Evolutionary conservation across 75 land plant genomes (phyloP), one percentile per base, ranked within the genome.

Genomic region (Picea glauca): DNA sequence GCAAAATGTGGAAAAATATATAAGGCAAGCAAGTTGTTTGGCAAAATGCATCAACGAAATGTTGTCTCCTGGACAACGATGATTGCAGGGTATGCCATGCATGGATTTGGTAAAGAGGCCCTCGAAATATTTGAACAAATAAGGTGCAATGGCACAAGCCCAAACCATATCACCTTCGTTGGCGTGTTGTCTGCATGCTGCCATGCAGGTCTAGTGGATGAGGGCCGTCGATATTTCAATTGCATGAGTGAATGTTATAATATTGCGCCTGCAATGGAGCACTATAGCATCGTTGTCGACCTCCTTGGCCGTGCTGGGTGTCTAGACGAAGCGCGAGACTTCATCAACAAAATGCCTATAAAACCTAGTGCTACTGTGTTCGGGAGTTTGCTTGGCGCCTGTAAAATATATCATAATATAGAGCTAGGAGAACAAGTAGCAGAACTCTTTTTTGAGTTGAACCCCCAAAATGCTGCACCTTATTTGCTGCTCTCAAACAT

Each of bases 271-370:
- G 60, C 64, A 3, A 32, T 84, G 72, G 88, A 92, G 66, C 94
- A 92, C 75, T 90, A 86, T 77, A 82, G 83, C 40, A 88, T 88
- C 73, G 84, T 92, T 84, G 87, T 90, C 0, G 90, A 92, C 81
- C 79, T 92, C 12, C 65, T 90, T 12, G 82, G 90, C 14, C 82
- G 92, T 60, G 83, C 88, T 46, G 87, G 92, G 56, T 66, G 64
- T 26, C 75, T 90, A 3, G 84, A 84, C 20, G 86, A 85, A 73
- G 83, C 78, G 12, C 63, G 60, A 66, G 26, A 26, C 26, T 26
- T 26, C 26, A 26, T 26, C 26, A 26, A 26, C 26, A 26, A 26
- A 26, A 26, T 26, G 26, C 26, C 26, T 26, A 26, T 26, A 26
- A 26, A 76, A 58, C 85, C 90, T 26, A 87, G 88, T 79, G 80